Conservation (phyloP, 192 early-diverging fungal genomes). For the Linnemannia schmuckeri region DNA sequence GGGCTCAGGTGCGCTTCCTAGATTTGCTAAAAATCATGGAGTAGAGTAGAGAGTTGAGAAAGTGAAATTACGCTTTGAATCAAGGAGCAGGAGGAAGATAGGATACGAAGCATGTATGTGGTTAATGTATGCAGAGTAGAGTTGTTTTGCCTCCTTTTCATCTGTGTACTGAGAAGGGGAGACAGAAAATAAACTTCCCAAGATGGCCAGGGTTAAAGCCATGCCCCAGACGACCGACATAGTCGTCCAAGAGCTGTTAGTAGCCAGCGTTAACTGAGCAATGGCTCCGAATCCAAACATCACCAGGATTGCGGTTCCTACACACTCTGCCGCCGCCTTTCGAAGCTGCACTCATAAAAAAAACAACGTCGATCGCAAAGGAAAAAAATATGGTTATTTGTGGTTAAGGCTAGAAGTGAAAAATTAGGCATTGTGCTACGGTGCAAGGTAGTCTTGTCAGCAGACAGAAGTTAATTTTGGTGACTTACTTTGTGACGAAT, state of each 20-base stretch:
- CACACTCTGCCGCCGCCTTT: constrained; percentile 72
- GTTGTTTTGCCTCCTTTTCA: too few relatives aligned
- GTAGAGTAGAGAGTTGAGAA: neutral
- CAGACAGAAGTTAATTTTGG: too few relatives aligned
- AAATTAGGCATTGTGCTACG: neutral
- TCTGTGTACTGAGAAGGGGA: too few relatives aligned
- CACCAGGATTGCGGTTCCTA: constrained; percentile 74
- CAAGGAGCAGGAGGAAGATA: too few relatives aligned
- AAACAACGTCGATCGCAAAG: neutral
- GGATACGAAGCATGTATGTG: too few relatives aligned
- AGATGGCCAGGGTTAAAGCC: constrained; percentile 71
- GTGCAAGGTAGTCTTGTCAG: neutral
- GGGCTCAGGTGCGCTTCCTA: constrained; percentile 82
- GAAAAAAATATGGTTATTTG: too few relatives aligned
- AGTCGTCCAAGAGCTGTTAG: constrained; percentile 38
- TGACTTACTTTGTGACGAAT: constrained; percentile 14
- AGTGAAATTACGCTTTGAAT: too few relatives aligned
- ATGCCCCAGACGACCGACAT: constrained; percentile 69
- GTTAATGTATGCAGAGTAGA: too few relatives aligned
- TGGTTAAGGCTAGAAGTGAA: neutral
- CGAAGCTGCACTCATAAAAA: neutral
- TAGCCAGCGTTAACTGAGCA: constrained; percentile 38
- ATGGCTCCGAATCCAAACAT: constrained; percentile 73
- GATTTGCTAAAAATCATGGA: neutral
- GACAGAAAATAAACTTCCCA: constrained; percentile 47